Evolutionary conservation across 371 early-diverging fungal species (phyloP).

Genomic region (Globomyces sp.): DNA sequence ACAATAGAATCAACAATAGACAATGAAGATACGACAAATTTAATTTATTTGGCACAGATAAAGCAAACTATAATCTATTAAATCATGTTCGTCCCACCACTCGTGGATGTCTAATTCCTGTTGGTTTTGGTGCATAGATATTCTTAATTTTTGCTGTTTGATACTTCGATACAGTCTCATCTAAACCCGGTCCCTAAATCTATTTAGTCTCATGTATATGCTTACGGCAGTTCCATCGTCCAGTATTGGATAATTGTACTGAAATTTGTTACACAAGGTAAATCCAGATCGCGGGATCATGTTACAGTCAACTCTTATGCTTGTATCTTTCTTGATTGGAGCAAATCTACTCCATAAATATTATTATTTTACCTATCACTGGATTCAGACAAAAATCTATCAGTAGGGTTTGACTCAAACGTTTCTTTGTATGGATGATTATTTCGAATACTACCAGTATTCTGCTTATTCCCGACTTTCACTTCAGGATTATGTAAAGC

Average conservation of each 20-base stretch:
- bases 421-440: slow-evolving; percentile 8
- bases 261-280: slow-evolving; percentile 14
- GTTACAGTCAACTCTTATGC: neutral
- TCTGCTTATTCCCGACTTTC: slow-evolving; percentile 9
- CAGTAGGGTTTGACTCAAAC: slow-evolving; percentile 1
- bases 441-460: slow-evolving; percentile 18
- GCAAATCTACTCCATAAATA: neutral
- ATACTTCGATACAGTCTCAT: neutral
- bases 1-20: no score
- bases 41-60: no score
- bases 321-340: neutral
- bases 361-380: slow-evolving; percentile 2
- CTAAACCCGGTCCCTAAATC: neutral
- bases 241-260: neutral
- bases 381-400: slow-evolving; percentile 9
- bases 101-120: neutral
- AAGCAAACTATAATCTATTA: no score
- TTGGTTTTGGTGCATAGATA: slow-evolving; percentile 8
- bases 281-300: slow-evolving; percentile 11
- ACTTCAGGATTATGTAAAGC: neutral
- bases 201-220: neutral
- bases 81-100: no score
- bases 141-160: neutral
- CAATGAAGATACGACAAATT: no score
- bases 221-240: neutral